Percentiles rank a stretch among this genome's conserved stretches.
Conservation (phyloP, 805 yeast genomes). For the Teunomyces funiuensis region DNA sequence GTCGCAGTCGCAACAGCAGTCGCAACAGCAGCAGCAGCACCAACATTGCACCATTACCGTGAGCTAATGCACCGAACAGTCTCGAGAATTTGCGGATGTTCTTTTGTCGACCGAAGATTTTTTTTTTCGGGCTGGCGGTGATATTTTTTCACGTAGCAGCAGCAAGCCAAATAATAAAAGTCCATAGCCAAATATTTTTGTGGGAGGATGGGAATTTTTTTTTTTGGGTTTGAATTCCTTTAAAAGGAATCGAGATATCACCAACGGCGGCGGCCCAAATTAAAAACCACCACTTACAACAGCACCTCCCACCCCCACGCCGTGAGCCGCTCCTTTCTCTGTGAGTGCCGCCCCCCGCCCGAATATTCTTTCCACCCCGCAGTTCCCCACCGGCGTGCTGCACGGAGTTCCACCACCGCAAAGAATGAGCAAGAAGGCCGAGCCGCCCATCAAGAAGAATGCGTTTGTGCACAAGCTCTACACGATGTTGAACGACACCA, state of each 20-base stretch:
- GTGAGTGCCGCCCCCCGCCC: too few relatives aligned
- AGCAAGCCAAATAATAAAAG: background rate
- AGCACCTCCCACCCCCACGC: background rate
- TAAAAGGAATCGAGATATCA: constrained; percentile 5
- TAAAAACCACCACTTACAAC: background rate
- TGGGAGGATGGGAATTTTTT: background rate
- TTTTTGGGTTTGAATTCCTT: constrained; percentile 4
- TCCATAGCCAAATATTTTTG: background rate
- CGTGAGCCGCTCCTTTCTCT: too few relatives aligned
- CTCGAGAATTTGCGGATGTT: constrained; percentile 3
- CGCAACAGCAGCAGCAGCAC: too few relatives aligned
- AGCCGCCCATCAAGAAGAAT: constrained; percentile 44
- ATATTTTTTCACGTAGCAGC: constrained; percentile 2
- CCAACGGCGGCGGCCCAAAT: constrained; percentile 4
- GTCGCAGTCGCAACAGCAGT: too few relatives aligned
- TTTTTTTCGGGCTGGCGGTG: constrained; percentile 3
- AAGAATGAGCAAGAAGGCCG: constrained; percentile 27
- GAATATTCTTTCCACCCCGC: too few relatives aligned
- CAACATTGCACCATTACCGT: too few relatives aligned
- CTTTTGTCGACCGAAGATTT: constrained; percentile 4
- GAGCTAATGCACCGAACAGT: too few relatives aligned
- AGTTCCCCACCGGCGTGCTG: too few relatives aligned
- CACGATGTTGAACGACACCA: constrained; percentile 38
- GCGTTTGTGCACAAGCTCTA: constrained; percentile 57
- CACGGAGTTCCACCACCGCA: too few relatives aligned